phyloP scores from a whole-genome alignment of 345 rosid genomes.

The Boechera divaricarpa region DNA sequence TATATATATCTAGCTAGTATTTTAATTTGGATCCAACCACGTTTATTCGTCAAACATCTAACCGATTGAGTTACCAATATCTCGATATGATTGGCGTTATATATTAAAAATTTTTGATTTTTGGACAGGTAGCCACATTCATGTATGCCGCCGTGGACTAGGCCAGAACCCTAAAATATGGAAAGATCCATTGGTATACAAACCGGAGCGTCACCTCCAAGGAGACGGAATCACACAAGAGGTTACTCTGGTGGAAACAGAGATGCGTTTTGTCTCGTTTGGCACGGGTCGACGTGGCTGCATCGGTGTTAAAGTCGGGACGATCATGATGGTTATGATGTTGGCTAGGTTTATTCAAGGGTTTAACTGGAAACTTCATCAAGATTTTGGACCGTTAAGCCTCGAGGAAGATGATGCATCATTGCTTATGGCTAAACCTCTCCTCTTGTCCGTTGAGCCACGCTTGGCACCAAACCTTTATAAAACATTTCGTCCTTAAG shows the following conservation, averaged over 20 bases:
- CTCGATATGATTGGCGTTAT: not conserved
- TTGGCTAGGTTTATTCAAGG: conserved; percentile 50
- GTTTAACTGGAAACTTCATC: conserved; percentile 37
- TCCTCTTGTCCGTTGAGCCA: conserved; percentile 38
- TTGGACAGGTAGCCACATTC: conserved; percentile 49
- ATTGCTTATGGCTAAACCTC: conserved; percentile 45
- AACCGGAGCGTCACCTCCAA: conserved; percentile 46
- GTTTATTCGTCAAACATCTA: not conserved
- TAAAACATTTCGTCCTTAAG: conserved; percentile 26
- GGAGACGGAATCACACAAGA: conserved; percentile 30
- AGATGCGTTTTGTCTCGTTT: conserved; percentile 45
- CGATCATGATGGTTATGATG: conserved; percentile 44
- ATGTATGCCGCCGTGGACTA: conserved; percentile 34
- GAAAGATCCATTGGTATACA: conserved; percentile 42
- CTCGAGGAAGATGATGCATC: conserved; percentile 41
- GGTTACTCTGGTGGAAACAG: conserved; percentile 40
- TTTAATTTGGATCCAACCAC: not conserved
- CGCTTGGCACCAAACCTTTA: conserved; percentile 43
- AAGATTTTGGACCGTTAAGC: conserved; percentile 16
- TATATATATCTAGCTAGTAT: not conserved
- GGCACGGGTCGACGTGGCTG: conserved; percentile 50
- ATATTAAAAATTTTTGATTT: not conserved
- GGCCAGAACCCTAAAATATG: conserved; percentile 43
- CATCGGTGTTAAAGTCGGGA: conserved; percentile 44
- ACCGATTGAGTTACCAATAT: not conserved